Conservation (phyloP, 1,139 yeast species). For the Scheffersomyces stambukii region DNA sequence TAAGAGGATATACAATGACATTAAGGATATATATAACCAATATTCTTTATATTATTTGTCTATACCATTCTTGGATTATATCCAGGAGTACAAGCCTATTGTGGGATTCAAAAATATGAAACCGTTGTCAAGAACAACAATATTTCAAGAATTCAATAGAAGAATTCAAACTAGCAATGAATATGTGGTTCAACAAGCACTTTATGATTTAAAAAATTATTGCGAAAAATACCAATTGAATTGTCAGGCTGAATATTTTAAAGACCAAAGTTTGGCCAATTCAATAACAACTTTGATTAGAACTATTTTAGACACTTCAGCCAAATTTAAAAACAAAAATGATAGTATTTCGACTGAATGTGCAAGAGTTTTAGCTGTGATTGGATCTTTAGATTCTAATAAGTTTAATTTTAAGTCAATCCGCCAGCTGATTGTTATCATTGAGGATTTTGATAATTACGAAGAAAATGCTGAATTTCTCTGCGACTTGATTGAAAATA, state of each 20-base stretch:
- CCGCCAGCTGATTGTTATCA: constrained; percentile 42
- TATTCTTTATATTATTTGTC: constrained; percentile 49
- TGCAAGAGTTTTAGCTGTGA: constrained; percentile 65
- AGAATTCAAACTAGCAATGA: constrained; percentile 65
- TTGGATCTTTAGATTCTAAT: constrained; percentile 77
- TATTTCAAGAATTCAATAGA: constrained; percentile 48
- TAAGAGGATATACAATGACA: constrained; percentile 31
- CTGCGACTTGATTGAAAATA: constrained; percentile 59
- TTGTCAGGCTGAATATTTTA: constrained; percentile 38
- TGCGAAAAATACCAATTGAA: constrained; percentile 44
- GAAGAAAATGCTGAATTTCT: constrained; percentile 64
- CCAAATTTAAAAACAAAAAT: constrained; percentile 49
- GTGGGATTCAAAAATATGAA: constrained; percentile 19
- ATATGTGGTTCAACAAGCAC: constrained; percentile 74
- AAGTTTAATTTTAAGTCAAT: constrained; percentile 49
- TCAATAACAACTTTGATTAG: constrained; percentile 45
- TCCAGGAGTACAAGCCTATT: constrained; percentile 21
- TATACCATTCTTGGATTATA: constrained; percentile 43
- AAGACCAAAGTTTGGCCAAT: constrained; percentile 25
- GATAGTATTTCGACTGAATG: constrained; percentile 53
- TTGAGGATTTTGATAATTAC: constrained; percentile 59
- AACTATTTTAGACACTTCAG: constrained; percentile 56
- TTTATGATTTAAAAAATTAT: constrained; percentile 59
- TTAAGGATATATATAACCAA: constrained; percentile 29
- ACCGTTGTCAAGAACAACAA: constrained; percentile 26